Evolutionary conservation across 116 monocot genomes (phyloP).

Genomic region (Thalassia testudinum): DNA sequence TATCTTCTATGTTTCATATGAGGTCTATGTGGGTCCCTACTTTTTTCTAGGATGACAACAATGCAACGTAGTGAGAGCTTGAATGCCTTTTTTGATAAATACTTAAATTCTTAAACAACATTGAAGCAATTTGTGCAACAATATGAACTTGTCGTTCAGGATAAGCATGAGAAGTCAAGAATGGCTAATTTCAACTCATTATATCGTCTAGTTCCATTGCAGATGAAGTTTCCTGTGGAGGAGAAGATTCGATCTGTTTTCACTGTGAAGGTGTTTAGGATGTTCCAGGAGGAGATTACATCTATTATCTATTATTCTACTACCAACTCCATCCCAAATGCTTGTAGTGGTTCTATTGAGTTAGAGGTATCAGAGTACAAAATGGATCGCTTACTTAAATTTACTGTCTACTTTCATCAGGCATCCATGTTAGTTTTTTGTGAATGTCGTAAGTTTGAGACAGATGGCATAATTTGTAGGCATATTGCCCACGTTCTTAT

Average conservation of each 20-base stretch:
- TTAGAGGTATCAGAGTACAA: no score
- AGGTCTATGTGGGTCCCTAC: background rate
- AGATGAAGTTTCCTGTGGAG: slow-evolving; percentile 7
- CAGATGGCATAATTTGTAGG: no score
- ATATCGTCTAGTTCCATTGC: background rate
- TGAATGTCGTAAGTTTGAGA: no score
- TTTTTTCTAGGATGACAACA: slow-evolving; percentile 6
- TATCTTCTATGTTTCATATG: background rate
- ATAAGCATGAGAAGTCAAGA: slow-evolving; percentile 7
- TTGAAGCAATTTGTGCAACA: slow-evolving; percentile 14
- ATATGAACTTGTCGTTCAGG: slow-evolving; percentile 8
- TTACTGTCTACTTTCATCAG: no score
- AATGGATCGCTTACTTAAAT: no score
- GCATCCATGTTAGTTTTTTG: no score
- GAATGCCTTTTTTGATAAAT: slow-evolving; percentile 6
- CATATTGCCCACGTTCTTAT: no score
- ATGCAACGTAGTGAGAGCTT: slow-evolving; percentile 3
- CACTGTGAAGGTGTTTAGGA: slow-evolving; percentile 10
- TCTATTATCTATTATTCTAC: no score
- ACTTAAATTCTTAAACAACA: slow-evolving; percentile 5
- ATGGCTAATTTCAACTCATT: slow-evolving; percentile 3
- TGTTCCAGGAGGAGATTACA: slow-evolving; percentile 14
- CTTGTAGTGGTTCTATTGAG: no score
- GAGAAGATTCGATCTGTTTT: slow-evolving; percentile 10
- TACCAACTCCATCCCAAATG: no score